Evolutionary conservation across 1,284 basidiomycete species (phyloP).

Genomic region (Wallemia ichthyophaga): DNA sequence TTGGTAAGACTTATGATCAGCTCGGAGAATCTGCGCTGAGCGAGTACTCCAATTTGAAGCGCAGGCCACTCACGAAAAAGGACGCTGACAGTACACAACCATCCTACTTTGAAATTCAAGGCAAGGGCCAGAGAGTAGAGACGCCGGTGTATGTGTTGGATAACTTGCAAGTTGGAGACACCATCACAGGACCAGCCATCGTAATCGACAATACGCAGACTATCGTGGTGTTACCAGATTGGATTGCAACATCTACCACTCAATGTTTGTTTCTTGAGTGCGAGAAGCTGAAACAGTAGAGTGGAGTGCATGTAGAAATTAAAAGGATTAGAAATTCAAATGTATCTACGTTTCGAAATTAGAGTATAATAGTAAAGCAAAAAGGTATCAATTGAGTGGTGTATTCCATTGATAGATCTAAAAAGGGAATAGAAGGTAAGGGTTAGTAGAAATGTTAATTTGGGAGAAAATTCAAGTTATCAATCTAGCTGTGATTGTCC

Average conservation of each 20-base stretch:
- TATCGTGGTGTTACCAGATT: slow-evolving; percentile 28
- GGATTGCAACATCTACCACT: slow-evolving; percentile 6
- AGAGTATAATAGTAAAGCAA: too few relatives aligned
- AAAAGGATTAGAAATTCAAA: too few relatives aligned
- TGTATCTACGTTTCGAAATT: too few relatives aligned
- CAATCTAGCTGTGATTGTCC: background rate
- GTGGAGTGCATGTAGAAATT: too few relatives aligned
- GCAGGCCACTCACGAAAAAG: slow-evolving; percentile 11
- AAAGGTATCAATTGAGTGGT: too few relatives aligned
- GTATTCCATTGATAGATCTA: too few relatives aligned
- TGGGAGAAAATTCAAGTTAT: background rate
- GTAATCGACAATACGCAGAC: slow-evolving; percentile 81
- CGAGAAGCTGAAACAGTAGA: background rate
- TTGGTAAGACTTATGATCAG: slow-evolving; percentile 63
- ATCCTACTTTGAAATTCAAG: slow-evolving; percentile 6
- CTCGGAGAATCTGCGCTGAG: slow-evolving; percentile 49
- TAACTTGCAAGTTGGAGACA: slow-evolving; percentile 33
- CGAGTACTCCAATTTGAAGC: slow-evolving; percentile 27
- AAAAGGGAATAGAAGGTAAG: too few relatives aligned
- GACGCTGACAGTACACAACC: slow-evolving; percentile 2
- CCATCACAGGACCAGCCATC: slow-evolving; percentile 50
- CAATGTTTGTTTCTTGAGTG: background rate
- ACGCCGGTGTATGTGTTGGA: slow-evolving; percentile 52
- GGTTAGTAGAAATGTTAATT: too few relatives aligned
- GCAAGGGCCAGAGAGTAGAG: slow-evolving; percentile 24